These are phyloP conservation scores for Pichia sp. DNA, from an alignment of 1,139 yeast species.

Conservation along the genomic window DNA sequence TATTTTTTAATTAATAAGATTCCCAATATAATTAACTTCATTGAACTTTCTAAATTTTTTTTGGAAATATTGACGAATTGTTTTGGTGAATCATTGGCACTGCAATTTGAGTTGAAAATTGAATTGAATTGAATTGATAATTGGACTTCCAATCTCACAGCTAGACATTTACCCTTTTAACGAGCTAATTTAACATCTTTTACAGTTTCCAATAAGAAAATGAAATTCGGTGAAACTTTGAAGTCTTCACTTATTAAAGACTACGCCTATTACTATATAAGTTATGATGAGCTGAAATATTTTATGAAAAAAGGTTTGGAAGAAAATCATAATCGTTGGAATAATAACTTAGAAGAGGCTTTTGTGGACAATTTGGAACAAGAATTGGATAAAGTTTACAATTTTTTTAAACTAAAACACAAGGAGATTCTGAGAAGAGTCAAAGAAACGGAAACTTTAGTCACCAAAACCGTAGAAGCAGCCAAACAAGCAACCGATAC, in stretches of 20 bases:
- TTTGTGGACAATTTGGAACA: conserved; percentile 67
- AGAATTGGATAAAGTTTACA: conserved; percentile 85
- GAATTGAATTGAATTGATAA: too few species aligned
- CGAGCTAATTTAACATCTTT: too few species aligned
- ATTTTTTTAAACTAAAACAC: conserved; percentile 80
- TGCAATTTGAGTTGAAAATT: too few species aligned
- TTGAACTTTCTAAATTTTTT: too few species aligned
- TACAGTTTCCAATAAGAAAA: conserved; percentile 16
- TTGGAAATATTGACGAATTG: too few species aligned
- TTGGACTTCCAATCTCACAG: too few species aligned
- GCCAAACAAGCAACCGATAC: conserved; percentile 25
- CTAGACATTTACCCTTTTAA: too few species aligned
- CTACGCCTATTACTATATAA: conserved; percentile 81
- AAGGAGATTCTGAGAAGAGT: conserved; percentile 78
- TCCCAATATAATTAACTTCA: too few species aligned
- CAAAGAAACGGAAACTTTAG: conserved; percentile 59
- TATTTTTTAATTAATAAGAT: too few species aligned
- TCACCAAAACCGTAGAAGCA: conserved; percentile 23
- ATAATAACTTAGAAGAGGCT: conserved; percentile 67
- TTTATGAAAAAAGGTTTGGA: conserved; percentile 60
- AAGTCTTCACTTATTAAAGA: conserved; percentile 70
- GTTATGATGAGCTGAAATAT: conserved; percentile 84
- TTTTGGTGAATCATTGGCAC: too few species aligned
- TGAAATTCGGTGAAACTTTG: conserved; percentile 76
- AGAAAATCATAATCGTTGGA: conserved; percentile 43